These are phyloP conservation scores for Persicaria tinctoria DNA, from an alignment of 148 eudicot genomes.

Conservation along the genomic window DNA sequence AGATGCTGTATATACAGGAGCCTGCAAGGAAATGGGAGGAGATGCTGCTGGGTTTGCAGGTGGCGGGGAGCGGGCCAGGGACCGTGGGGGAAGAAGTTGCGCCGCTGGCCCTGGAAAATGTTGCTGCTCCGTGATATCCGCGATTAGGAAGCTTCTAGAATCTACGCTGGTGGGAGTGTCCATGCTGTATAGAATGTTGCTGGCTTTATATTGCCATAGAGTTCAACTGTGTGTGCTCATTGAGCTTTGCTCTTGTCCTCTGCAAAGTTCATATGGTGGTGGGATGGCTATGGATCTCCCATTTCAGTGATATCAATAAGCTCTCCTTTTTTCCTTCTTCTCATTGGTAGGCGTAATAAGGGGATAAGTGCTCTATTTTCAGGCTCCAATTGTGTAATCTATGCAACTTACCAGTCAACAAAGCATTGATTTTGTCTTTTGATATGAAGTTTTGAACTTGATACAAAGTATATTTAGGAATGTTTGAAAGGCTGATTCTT, in stretches of 20 bases:
- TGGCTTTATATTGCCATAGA: conserved; percentile 4
- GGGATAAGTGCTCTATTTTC: background rate
- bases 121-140: conserved; percentile 25
- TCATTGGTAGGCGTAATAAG: background rate
- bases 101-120: conserved; percentile 31
- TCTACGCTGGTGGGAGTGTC: conserved; percentile 6
- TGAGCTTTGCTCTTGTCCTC: background rate
- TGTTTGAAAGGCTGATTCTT: too few species aligned
- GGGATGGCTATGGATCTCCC: conserved; percentile 9
- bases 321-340: background rate
- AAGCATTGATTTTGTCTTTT: too few species aligned
- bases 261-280: background rate
- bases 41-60: conserved; percentile 24
- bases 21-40: conserved; percentile 40
- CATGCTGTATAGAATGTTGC: background rate
- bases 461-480: too few species aligned
- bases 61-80: conserved; percentile 22
- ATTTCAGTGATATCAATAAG: background rate
- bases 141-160: conserved; percentile 28
- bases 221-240: background rate
- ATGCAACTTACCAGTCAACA: too few species aligned
- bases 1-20: conserved; percentile 15
- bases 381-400: too few species aligned
- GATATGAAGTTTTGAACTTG: too few species aligned
- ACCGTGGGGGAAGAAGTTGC: conserved; percentile 18